Evolutionary conservation across 2,329 filamentous ascomycete species (phyloP), one percentile per base, ranked within the genome.

Genomic region (Ophiocordyceps camponoti-floridani): DNA sequence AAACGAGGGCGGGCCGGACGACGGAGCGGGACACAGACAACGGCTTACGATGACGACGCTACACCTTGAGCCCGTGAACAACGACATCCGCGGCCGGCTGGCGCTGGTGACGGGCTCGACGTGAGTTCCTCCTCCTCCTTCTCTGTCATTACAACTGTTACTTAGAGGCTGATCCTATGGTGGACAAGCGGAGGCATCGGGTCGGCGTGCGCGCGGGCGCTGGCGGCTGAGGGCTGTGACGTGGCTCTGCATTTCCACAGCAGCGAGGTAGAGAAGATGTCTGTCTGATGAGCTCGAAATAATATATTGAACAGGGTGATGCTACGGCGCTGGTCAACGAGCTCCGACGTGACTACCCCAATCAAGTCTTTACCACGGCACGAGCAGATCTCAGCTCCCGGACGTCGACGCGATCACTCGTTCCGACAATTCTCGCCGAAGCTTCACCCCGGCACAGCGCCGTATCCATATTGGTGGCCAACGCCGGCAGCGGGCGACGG

Each of bases 201-300:
- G 9, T 58, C 58, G 6, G 54, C 54, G 0, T 55, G 53, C 43
- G 60, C 58, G 12, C 54, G 49, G 44, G 53, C 52, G 4, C 48
- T 62, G 43, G 60, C 60, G 16, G 54, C 57, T 5, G 54, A 62
- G 37, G 60, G 60, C 1, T 62, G 60, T 31, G 58, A 62, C 48
- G 50, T 62, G 19, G 56, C 51, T 19, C 45, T 62, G 23, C 60
- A 62, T 45, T 62, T 56, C 45, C 54, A 57, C 0, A 58, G 58
- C 2, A 62, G 54, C 45, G 50, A 53, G 49, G 59, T 59, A 47
- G 23, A 37, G 33, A 37, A 37, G 13, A 14, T 18, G 13, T 9
- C 13, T n/a, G 4, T n/a, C 40, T 13, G 19, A 28, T 13, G 31
- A 23, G n/a, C 35, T 41, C 23, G 13, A n/a, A n/a, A 6, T 37